These are phyloP conservation scores for Symbiodinium pilosum DNA, from an alignment of 73 alveolate species.

Conservation along the genomic window DNA sequence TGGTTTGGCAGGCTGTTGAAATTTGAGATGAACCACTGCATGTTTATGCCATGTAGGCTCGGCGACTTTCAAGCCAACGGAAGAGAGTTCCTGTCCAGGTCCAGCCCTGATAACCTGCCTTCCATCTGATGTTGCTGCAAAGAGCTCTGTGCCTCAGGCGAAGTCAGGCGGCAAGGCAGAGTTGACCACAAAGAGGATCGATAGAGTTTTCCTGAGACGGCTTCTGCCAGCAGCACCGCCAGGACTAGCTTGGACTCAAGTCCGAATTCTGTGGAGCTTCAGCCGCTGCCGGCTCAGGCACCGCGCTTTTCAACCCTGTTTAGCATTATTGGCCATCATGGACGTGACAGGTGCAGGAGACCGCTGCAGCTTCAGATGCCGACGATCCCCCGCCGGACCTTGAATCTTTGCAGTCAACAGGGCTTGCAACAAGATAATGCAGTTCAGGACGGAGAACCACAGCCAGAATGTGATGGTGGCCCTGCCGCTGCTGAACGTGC, in stretches of 20 bases:
- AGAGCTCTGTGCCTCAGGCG: too few species aligned
- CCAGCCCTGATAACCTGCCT: neutral
- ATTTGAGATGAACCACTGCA: too few species aligned
- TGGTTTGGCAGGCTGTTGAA: too few species aligned
- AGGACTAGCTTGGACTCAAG: neutral
- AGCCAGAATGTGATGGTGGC: neutral
- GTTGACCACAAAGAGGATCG: too few species aligned
- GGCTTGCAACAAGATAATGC: too few species aligned
- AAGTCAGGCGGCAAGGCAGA: too few species aligned
- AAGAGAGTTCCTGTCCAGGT: neutral
- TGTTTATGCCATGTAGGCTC: neutral
- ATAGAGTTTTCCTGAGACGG: too few species aligned
- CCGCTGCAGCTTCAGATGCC: neutral
- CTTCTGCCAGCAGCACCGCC: neutral
- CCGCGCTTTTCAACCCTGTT: too few species aligned
- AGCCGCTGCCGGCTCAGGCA: neutral
- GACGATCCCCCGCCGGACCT: neutral
- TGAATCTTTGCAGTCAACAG: neutral
- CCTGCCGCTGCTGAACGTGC: neutral
- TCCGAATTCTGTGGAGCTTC: neutral
- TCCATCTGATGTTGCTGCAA: neutral
- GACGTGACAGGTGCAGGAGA: too few species aligned
- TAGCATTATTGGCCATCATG: too few species aligned
- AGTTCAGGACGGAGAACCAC: neutral
- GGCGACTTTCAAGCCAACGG: neutral